Evolutionary conservation across 2,329 filamentous ascomycete species (phyloP).

Genomic region (Sporothrix brunneoviolacea): DNA sequence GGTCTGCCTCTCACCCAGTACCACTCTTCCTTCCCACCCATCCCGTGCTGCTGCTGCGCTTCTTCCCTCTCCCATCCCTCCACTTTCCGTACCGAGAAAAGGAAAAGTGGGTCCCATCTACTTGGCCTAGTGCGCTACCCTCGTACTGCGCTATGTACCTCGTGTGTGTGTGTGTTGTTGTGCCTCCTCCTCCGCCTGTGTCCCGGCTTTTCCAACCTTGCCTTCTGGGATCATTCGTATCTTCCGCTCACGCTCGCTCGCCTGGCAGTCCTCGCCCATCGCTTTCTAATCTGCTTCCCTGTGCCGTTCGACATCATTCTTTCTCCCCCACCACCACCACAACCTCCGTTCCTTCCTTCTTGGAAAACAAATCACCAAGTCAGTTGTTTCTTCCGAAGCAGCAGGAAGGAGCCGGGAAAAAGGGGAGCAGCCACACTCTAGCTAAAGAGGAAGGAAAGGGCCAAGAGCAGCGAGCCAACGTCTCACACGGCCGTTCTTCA

Average conservation of each 20-base stretch:
- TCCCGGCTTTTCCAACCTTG: constrained; percentile 2
- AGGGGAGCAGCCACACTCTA: neutral
- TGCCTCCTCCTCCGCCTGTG: constrained; percentile 6
- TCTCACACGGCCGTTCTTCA: constrained; percentile 5
- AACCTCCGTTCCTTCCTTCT: constrained; percentile 2
- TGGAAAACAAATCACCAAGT: neutral
- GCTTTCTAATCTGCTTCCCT: constrained; percentile 1
- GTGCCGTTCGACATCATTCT: neutral
- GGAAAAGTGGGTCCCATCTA: constrained; percentile 11
- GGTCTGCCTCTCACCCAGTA: no score
- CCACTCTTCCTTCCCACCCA: neutral
- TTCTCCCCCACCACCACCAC: neutral
- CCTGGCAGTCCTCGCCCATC: neutral
- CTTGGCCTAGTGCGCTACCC: constrained; percentile 13
- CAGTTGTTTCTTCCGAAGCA: neutral
- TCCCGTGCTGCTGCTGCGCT: neutral
- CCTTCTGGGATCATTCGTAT: constrained; percentile 1
- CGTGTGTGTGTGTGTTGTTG: constrained; percentile 8
- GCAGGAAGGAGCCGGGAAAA: constrained; percentile 6
- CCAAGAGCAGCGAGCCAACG: constrained; percentile 3
- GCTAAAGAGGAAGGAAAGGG: neutral
- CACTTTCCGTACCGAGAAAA: constrained; percentile 11
- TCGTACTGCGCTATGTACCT: neutral
- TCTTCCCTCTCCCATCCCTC: neutral
- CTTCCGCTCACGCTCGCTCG: neutral